Evolutionary conservation across 2,329 filamentous ascomycete genomes (phyloP).

Genomic region (Monilinia fructicola): DNA sequence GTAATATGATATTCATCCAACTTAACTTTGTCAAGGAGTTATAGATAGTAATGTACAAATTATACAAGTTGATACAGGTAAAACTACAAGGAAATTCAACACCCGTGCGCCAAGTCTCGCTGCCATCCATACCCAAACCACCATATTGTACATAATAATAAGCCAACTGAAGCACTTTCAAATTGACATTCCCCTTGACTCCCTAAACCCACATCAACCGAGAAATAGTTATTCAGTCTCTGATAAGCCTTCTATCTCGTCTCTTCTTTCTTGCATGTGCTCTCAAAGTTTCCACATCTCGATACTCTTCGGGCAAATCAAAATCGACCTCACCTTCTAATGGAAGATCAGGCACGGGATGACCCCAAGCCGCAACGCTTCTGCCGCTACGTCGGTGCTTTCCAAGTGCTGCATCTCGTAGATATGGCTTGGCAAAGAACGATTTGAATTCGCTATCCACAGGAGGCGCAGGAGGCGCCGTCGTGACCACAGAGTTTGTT

Average conservation of each 20-base stretch:
- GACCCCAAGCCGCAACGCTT: slow-evolving; percentile 76
- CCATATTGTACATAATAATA: slow-evolving; percentile 22
- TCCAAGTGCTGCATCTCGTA: slow-evolving; percentile 77
- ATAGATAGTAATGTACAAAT: slow-evolving; percentile 12
- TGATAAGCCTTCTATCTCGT: slow-evolving; percentile 39
- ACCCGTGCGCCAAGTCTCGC: slow-evolving; percentile 5
- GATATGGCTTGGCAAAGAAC: slow-evolving; percentile 71
- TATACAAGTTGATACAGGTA: slow-evolving; percentile 18
- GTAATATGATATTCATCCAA: not conserved
- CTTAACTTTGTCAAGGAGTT: not conserved
- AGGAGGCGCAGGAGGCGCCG: slow-evolving; percentile 36
- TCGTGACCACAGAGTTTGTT: slow-evolving; percentile 28
- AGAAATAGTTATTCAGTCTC: slow-evolving; percentile 15
- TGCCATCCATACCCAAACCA: slow-evolving; percentile 14
- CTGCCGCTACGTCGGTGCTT: slow-evolving; percentile 68
- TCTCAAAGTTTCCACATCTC: slow-evolving; percentile 52
- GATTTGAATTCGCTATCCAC: slow-evolving; percentile 70
- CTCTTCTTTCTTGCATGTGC: slow-evolving; percentile 63
- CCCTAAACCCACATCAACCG: slow-evolving; percentile 22
- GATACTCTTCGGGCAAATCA: slow-evolving; percentile 60
- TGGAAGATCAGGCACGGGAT: slow-evolving; percentile 70
- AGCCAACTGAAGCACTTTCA: slow-evolving; percentile 43
- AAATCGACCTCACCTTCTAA: slow-evolving; percentile 69
- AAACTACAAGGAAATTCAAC: slow-evolving; percentile 5
- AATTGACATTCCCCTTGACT: slow-evolving; percentile 32